Percentiles rank a stretch among this genome's conserved stretches.
Conservation (phyloP, 495 filamentous ascomycete genomes). For the Penicillium paradoxum region DNA sequence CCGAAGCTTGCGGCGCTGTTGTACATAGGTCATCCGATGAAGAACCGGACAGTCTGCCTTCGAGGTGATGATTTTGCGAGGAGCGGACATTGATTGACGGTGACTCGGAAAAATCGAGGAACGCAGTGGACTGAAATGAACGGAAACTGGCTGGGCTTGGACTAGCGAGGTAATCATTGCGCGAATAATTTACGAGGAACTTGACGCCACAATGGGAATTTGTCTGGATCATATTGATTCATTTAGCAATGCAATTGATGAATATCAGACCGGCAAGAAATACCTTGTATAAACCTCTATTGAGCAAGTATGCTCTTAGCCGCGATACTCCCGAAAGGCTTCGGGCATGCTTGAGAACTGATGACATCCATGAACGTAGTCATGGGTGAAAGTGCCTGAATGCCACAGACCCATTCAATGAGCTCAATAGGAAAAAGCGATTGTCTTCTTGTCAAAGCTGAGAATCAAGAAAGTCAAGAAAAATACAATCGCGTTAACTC, state of each 20-base stretch:
- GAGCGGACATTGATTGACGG: not conserved
- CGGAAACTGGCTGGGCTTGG: not conserved
- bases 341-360: constrained; percentile 40
- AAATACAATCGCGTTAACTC: constrained; percentile 3
- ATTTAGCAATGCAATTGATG: not conserved
- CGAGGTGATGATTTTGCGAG: not conserved
- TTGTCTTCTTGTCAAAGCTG: not conserved
- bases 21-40: not conserved
- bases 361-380: constrained; percentile 50
- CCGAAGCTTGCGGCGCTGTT: not conserved
- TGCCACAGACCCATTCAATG: constrained; percentile 11
- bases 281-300: not conserved
- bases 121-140: not conserved
- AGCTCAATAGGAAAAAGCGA: not conserved
- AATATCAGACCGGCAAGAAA: not conserved
- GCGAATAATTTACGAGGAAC: not conserved
- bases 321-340: constrained; percentile 37
- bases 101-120: not conserved
- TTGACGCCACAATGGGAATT: not conserved
- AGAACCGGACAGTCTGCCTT: not conserved
- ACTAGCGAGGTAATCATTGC: not conserved
- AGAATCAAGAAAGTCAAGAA: constrained; percentile 4
- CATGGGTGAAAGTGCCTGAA: constrained; percentile 18
- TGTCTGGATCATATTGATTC: not conserved
- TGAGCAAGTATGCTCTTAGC: constrained; percentile 26